These are phyloP conservation scores for Candida nanaspora DNA, from an alignment of 805 yeast species.

Conservation along the genomic window DNA sequence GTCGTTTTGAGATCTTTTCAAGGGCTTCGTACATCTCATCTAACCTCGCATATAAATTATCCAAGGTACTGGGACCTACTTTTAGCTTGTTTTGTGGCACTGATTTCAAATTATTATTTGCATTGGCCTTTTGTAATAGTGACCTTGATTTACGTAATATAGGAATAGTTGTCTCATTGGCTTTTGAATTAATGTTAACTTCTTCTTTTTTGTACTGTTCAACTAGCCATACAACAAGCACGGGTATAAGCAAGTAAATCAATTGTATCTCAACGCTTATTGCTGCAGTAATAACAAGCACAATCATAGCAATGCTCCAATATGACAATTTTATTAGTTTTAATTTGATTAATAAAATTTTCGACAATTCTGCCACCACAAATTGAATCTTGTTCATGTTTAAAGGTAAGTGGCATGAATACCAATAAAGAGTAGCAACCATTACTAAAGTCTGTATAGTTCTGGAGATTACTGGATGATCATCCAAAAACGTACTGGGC, in stretches of 20 bases:
- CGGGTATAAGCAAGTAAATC: background rate
- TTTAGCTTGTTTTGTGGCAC: background rate
- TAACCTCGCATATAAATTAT: background rate
- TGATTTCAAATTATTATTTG: no score
- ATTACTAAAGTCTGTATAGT: background rate
- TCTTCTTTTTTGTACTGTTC: background rate
- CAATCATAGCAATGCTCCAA: conserved; percentile 1
- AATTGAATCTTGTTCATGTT: background rate
- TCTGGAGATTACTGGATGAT: background rate
- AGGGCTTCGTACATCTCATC: background rate
- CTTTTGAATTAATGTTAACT: background rate
- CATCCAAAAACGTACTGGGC: background rate
- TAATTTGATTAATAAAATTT: background rate
- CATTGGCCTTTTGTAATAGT: no score
- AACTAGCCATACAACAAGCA: background rate
- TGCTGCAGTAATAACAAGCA: background rate
- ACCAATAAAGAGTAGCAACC: background rate
- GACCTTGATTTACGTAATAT: no score
- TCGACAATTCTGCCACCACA: background rate
- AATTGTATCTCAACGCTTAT: background rate
- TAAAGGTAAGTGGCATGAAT: background rate
- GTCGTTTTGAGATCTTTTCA: background rate
- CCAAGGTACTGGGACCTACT: background rate
- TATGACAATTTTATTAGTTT: background rate
- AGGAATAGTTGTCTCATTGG: background rate